These are phyloP conservation scores for Ophiognomonia clavigignenti-juglandacearum DNA, from an alignment of 2,329 filamentous ascomycete species.

Conservation along the genomic window DNA sequence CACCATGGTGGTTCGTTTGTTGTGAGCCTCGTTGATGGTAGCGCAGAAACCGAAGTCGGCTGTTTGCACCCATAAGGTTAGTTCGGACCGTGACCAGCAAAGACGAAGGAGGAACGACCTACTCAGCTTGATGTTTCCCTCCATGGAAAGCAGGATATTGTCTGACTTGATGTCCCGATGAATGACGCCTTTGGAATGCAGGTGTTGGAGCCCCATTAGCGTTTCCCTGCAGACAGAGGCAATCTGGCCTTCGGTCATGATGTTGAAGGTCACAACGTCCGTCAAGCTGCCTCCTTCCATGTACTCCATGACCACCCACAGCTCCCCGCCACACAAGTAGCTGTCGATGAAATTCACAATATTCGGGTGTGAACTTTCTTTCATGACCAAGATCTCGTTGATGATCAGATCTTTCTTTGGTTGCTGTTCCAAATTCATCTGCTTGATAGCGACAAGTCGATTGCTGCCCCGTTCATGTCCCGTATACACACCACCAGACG, in stretches of 20 bases:
- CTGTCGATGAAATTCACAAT: constrained; percentile 99
- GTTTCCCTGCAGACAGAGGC: constrained; percentile 94
- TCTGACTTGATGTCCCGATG: constrained; percentile 99
- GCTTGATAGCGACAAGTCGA: constrained; percentile 93
- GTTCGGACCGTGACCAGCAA: background rate
- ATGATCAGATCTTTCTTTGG: constrained; percentile 99
- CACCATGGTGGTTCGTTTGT: constrained; percentile 98
- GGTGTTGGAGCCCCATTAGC: constrained; percentile 82
- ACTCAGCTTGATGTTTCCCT: constrained; percentile 98
- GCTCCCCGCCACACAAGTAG: constrained; percentile 80
- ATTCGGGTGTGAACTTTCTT: constrained; percentile 95
- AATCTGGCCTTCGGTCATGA: constrained; percentile 98
- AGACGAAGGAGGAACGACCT: constrained; percentile 33
- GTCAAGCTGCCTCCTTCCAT: constrained; percentile 98
- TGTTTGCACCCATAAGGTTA: constrained; percentile 31
- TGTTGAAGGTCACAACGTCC: constrained; percentile 98
- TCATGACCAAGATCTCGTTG: constrained; percentile 99
- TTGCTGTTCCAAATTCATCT: constrained; percentile 98
- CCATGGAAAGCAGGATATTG: constrained; percentile 89
- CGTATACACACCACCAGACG: constrained; percentile 91
- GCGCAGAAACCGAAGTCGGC: constrained; percentile 98
- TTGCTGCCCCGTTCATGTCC: constrained; percentile 82
- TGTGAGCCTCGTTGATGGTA: constrained; percentile 94
- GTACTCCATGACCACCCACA: constrained; percentile 99
- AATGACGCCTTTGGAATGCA: constrained; percentile 97